phyloP scores from a whole-genome alignment of 352 stramenopile genomes.

The Phytophthora constricta region DNA sequence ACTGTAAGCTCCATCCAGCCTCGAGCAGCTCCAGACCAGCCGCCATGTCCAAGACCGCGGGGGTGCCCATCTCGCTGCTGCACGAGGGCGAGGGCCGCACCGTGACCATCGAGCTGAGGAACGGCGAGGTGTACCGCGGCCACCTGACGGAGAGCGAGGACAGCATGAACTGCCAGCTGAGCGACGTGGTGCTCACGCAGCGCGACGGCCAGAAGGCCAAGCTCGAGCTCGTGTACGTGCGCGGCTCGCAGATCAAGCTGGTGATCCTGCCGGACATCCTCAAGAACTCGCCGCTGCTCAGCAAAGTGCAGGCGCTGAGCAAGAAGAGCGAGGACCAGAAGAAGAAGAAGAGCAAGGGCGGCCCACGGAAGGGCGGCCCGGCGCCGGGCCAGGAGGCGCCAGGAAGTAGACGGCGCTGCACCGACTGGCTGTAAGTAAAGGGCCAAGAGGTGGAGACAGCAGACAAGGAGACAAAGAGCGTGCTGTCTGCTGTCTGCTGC shows the following conservation, averaged over 20 bases:
- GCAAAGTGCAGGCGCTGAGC: conserved; percentile 93
- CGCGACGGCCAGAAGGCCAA: conserved; percentile 84
- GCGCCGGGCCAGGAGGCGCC: conserved; percentile 27
- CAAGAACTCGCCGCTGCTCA: conserved; percentile 97
- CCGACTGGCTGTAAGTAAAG: neutral
- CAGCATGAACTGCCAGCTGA: conserved; percentile 98
- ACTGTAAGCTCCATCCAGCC: too few relatives aligned
- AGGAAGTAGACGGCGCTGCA: conserved; percentile 43
- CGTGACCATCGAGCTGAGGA: conserved; percentile 90
- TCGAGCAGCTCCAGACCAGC: too few relatives aligned
- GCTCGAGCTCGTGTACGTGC: conserved; percentile 93
- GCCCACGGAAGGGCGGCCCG: conserved; percentile 30
- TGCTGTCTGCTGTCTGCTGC: too few relatives aligned
- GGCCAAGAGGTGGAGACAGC: neutral
- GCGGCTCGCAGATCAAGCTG: conserved; percentile 97
- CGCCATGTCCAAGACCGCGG: conserved; percentile 77
- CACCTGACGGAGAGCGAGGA: conserved; percentile 87
- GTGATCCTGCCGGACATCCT: conserved; percentile 97
- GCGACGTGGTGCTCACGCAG: conserved; percentile 89
- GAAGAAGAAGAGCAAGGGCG: conserved; percentile 45
- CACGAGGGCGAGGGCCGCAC: conserved; percentile 88
- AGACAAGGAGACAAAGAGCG: neutral
- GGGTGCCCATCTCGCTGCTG: conserved; percentile 86
- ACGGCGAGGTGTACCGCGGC: conserved; percentile 88
- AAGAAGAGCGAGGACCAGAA: conserved; percentile 71